phyloP scores from a whole-genome alignment of 1,139 yeast genomes.

The Yamadazyma sp. region DNA sequence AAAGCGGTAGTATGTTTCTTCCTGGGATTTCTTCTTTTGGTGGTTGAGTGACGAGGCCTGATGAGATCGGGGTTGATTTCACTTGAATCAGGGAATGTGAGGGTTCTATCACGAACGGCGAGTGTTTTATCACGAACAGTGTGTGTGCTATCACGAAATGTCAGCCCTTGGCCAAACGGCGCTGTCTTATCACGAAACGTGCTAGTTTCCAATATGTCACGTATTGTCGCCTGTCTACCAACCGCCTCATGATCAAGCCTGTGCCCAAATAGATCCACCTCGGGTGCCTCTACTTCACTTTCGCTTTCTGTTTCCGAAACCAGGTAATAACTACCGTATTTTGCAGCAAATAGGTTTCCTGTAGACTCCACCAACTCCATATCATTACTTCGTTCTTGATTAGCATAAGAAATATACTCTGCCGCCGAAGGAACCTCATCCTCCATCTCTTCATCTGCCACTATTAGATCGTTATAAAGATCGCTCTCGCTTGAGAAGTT shows the following conservation, averaged over 20 bases:
- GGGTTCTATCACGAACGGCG: too few species aligned
- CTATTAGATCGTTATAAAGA: slow-evolving; percentile 12
- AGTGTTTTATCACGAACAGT: too few species aligned
- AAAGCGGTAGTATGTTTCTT: not conserved
- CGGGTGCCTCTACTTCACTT: not conserved
- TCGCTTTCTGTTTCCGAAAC: slow-evolving; percentile 11
- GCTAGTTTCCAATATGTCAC: too few species aligned
- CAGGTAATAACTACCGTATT: slow-evolving; percentile 11
- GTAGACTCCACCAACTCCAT: slow-evolving; percentile 7
- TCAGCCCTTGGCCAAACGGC: too few species aligned
- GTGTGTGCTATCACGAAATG: too few species aligned
- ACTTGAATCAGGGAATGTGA: slow-evolving; percentile 6
- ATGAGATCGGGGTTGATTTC: slow-evolving; percentile 15
- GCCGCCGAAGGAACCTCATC: slow-evolving; percentile 4
- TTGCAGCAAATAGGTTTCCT: slow-evolving; percentile 11
- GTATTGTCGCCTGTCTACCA: not conserved
- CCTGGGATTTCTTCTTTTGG: not conserved
- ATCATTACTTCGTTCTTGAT: not conserved
- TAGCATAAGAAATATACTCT: not conserved
- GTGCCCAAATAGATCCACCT: slow-evolving; percentile 1
- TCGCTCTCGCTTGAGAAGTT: slow-evolving; percentile 11
- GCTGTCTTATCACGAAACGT: too few species aligned
- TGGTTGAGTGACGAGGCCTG: not conserved
- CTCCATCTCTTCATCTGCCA: slow-evolving; percentile 5
- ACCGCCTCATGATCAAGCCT: too few species aligned